A percentile compares a stretch with the other conserved stretches of the same genome.
Evolutionary conservation across 768 basidiomycete species (phyloP).

Genomic region (Termitomyces sp.): DNA sequence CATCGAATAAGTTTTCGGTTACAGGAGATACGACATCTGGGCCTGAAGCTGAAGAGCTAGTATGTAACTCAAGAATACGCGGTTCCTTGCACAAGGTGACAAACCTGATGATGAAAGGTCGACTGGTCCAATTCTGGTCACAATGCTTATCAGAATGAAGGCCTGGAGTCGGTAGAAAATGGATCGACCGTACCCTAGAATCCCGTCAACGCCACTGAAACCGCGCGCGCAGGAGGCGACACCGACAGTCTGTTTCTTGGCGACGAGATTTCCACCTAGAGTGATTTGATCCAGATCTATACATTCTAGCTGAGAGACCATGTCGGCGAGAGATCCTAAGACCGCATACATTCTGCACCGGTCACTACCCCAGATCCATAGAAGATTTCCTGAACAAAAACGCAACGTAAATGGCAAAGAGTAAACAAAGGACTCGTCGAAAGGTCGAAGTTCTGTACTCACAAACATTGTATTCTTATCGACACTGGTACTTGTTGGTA

Average conservation of each 20-base stretch:
- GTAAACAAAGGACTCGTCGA: background rate
- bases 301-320: background rate
- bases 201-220: constrained; percentile 48
- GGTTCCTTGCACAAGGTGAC: background rate
- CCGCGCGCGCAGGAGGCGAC: constrained; percentile 40
- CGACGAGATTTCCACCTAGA: constrained; percentile 35
- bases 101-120: constrained; percentile 30
- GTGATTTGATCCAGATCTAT: constrained; percentile 47
- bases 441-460: constrained; percentile 13
- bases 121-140: constrained; percentile 44
- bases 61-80: no score
- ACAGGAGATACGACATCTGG: constrained; percentile 47
- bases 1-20: constrained; percentile 50
- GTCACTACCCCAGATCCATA: constrained; percentile 55
- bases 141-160: background rate
- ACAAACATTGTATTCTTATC: constrained; percentile 30
- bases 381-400: constrained; percentile 37
- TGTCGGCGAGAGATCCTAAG: background rate
- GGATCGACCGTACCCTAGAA: constrained; percentile 39
- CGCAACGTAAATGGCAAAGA: background rate
- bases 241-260: constrained; percentile 45
- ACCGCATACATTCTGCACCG: constrained; percentile 46
- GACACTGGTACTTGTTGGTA: constrained; percentile 41
- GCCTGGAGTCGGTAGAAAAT: background rate
- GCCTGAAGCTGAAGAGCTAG: constrained; percentile 21